Conservation (phyloP, 805 yeast genomes). For the Ogataea thermomethanolica region DNA sequence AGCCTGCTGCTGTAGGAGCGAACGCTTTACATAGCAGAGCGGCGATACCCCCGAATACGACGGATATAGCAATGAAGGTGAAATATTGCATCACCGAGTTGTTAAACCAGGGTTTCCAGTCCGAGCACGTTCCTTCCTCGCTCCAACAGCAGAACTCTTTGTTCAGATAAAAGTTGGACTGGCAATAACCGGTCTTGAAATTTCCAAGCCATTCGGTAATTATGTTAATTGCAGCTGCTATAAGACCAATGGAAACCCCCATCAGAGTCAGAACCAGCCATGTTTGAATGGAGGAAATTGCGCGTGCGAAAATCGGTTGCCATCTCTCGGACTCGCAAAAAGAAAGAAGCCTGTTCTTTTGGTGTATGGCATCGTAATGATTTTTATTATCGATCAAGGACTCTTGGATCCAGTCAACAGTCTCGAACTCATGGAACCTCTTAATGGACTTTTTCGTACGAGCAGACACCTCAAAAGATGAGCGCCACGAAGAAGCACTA, state of each 20-base stretch:
- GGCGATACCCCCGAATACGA: constrained; percentile 58
- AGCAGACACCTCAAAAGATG: constrained; percentile 15
- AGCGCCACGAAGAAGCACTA: constrained; percentile 24
- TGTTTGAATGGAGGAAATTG: constrained; percentile 43
- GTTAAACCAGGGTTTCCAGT: constrained; percentile 69
- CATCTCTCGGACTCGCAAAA: constrained; percentile 2
- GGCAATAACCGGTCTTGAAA: constrained; percentile 75
- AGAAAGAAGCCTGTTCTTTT: background rate
- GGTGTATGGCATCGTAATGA: constrained; percentile 23
- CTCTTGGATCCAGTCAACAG: constrained; percentile 72
- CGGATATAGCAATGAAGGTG: constrained; percentile 56
- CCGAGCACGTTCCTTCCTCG: constrained; percentile 48
- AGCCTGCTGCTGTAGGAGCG: constrained; percentile 93
- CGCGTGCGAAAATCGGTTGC: constrained; percentile 22
- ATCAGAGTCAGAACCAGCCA: constrained; percentile 76
- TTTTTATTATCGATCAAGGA: constrained; percentile 45
- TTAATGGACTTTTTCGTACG: constrained; percentile 31
- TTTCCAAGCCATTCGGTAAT: constrained; percentile 85
- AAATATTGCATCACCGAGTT: constrained; percentile 46
- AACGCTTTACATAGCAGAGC: constrained; percentile 63
- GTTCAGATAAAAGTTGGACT: constrained; percentile 63
- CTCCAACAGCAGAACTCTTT: constrained; percentile 82
- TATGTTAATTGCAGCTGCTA: constrained; percentile 79
- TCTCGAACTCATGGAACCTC: constrained; percentile 56
- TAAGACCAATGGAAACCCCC: constrained; percentile 74